Base-by-base conservation (phyloP, 2,329 filamentous ascomycete species). In the Hymenotorrendiella dingleyae region DNA sequence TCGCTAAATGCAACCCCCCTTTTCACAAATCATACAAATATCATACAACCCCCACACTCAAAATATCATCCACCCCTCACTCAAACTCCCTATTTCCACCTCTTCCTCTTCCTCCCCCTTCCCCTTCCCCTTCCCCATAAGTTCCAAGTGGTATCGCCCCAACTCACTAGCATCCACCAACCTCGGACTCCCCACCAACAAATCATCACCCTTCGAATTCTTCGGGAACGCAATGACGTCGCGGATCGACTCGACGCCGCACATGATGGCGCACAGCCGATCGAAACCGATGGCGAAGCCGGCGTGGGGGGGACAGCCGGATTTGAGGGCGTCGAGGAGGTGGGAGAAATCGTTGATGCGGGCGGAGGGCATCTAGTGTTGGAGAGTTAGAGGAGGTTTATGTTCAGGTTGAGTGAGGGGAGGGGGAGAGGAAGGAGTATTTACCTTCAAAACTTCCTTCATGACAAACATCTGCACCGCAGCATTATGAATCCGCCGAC, bases 181-280 rank as follows among this genome's bases (percentile, higher is more conserved):
- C 38, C 81, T 81, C 0, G 93, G 93, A 49, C 86, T 86, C 54
- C 78, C 80, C 3, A 94, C 87, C 64, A 94, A 76, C 43, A 80
- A 65, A 66, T 98, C 93, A 59, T 94, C 86, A 1, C 93, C 90
- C 61, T 82, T 89, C 48, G 88, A 89, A 48, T 80, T 90, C 71
- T 98, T 98, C 0, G 93, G 94, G 59, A 98, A 98, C 0, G 90
- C 90, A 64, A 98, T 96, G 2, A 98, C 91, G 67, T 98, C 91
- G 46, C 86, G 73, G 3, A 98, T 84, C 1, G 84, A 89, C 9
- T 84, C 73, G 23, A 76, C 82, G 1, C 82, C 84, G 17, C 84
- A 76, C 71, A 98, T 76, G 1, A 95, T 69, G 0, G 91, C 84
- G 28, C 93, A 73, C 36, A 98, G 65, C 4, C 93, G 74, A 62